Evolutionary conservation across 2,329 filamentous ascomycete species (phyloP), one percentile per base, ranked within the genome.

Genomic region (Cercospora canescens): DNA sequence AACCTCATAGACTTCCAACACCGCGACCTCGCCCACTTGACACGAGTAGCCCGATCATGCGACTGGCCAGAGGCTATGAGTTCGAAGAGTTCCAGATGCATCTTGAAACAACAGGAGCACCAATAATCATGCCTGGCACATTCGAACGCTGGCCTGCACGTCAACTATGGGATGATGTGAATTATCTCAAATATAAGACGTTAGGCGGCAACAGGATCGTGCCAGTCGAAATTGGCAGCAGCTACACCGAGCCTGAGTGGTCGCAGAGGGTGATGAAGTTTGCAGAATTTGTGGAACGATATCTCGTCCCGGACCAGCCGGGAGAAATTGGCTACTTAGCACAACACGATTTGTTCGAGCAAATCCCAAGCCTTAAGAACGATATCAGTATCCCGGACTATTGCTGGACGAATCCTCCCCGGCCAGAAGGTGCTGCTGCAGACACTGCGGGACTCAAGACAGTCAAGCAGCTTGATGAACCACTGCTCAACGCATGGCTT

Each of bases 401-500:
- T 76, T 96, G 92, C 82, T 96, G 91, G 81, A 87, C 89, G 6
- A 78, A 83, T 1, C 89, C 91, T 0, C 89, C 91, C 7, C 32
- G 45, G 54, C n/a, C 71, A 91, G 70, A 41, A 45, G 68, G 65
- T 6, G 68, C 64, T 1, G 69, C 71, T 8, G 63, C 67, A 9
- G 24, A 63, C 7, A 74, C 73, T 6, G 41, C 71, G 6, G 73
- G 70, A 16, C 62, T 75, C 2, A 45, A 60, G 6, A 41, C 26
- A 1, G 68, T 64, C 9, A 50, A 64, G 37, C 59, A 73, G 18
- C 76, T 82, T 21, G 76, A 79, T 8, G 84, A 87, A 24, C 92
- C 92, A 0, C 82, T 91, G 50, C 83, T 96, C 18, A 96, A 98
- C 78, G 93, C 92, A 7, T 99, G 95, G 95, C 90, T 98, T 69